phyloP scores from a whole-genome alignment of 441 rosid species.

The Pelargonium citronellum region DNA sequence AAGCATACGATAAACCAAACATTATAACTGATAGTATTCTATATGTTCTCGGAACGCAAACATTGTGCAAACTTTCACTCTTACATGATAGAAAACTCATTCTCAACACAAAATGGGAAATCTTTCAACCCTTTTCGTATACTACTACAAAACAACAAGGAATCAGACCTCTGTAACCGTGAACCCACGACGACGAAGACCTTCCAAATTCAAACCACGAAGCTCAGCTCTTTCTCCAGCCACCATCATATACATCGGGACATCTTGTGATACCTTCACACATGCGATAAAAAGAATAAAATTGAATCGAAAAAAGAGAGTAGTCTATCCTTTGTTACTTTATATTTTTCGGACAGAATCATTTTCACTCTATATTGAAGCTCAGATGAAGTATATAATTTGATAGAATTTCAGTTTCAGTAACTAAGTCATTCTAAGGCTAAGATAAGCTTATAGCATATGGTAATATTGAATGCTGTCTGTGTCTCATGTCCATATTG shows the following conservation, averaged over 20 bases:
- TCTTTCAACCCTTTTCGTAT: background rate
- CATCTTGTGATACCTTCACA: constrained; percentile 82
- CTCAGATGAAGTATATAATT: background rate
- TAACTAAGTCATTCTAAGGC: background rate
- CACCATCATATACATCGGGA: constrained; percentile 85
- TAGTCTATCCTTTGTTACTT: too few species aligned
- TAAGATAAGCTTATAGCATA: background rate
- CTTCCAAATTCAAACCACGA: constrained; percentile 81
- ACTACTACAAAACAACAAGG: constrained; percentile 8
- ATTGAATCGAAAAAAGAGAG: background rate
- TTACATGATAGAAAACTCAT: background rate
- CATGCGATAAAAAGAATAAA: constrained; percentile 15
- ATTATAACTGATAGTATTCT: background rate
- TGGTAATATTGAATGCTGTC: background rate
- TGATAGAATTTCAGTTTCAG: background rate
- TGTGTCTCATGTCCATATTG: background rate
- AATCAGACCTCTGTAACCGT: constrained; percentile 51
- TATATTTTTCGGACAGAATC: background rate
- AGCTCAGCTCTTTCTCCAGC: constrained; percentile 87
- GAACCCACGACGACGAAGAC: constrained; percentile 77
- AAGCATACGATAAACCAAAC: background rate
- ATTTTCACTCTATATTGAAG: background rate
- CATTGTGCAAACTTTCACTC: background rate
- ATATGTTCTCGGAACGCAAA: background rate
- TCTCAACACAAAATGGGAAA: background rate